Base-by-base conservation (phyloP, 345 rosid genomes). In the Dipteronia sinensis region DNA sequence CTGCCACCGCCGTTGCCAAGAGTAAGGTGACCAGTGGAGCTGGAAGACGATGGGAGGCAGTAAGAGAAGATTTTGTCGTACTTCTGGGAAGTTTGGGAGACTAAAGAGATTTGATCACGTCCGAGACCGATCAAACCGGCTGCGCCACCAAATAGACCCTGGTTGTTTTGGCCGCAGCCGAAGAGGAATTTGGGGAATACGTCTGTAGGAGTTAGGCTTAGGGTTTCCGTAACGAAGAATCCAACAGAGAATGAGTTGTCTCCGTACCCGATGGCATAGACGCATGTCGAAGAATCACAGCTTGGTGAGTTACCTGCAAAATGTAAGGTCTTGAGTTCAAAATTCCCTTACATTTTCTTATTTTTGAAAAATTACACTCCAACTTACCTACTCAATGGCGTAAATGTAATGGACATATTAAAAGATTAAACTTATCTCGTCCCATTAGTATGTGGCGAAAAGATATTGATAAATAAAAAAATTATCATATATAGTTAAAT, bases 101-200 rank as follows among this genome's bases (percentile, higher is more conserved):
- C 90, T 1, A 92, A 0, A 1, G 98, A 93, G 16, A 93, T 69
- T 42, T 83, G 71, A 63, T 87, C 84, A 1, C 92, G 91, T 73
- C 97, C 98, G 3, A 95, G 93, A 1, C 98, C 98, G 10, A 93
- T 86, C 55, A 95, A 77, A 7, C 95, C 98, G 2, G 98, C 95
- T 0, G 46, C 2, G 11, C 46, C 46, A 9, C 46, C 2, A 1
- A 42, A 42, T 42, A 42, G 46, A 9, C 46, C 46, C 10, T 2
- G 10, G 46, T 42, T 42, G 46, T 42, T 8, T 42, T 49, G 19
- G 46, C 99, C 98, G 68, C 99, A 95, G 0, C 99, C 99, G 51
- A 95, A 93, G 17, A 76, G 62, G 81, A 93, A 81, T 20, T 79
- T 66, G 44, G 80, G 22, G 74, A 92, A 77, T 0, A 75, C 77